Evolutionary conservation across 495 filamentous ascomycete genomes (phyloP), one percentile per base, ranked within the genome.

Genomic region (Talaromyces nanjingensis): DNA sequence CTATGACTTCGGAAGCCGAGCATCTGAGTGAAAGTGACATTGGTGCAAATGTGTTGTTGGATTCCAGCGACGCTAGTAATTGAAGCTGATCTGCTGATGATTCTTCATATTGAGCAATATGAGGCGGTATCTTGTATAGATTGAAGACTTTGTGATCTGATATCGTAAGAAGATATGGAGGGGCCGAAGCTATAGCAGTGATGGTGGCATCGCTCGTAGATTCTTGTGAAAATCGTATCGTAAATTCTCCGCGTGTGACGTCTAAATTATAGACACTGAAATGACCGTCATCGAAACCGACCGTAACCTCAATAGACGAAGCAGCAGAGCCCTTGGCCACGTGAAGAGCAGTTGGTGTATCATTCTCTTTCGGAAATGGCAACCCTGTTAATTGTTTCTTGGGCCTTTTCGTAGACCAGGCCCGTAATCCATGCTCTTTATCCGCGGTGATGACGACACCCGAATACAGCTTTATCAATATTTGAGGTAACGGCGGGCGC

Each of bases 371-470:
- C 18, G 65, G 20, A 29, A 77, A 69, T 22, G 68, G 42, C 11
- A 66, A 68, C 56, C n/a, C 73, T 69, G 64, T 72, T 52, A 76
- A 22, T 59, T 68, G 73, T 18, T 22, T 65, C 63, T 82, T 81
- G 20, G 82, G 72, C 18, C 72, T 83, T 68, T 84, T 89, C 42
- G 91, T 73, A 64, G 86, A 80, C 93, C 92, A 97, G 5, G 85
- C 91, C 62, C 89, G 82, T 52, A 98, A 79, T 3, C 91, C 91
- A 62, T 81, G 75, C 6, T 72, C 74, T 25, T 75, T 74, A 69
- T 96, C 92, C n/a, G 83, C 91, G 11, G 89, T 93, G 45, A 93
- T 83, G 18, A 94, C 84, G 47, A 94, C 74, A 0, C 89, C 88
- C 62, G 90, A 86, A 64, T 87, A 83, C 52, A 96, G 79, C 65